Evolutionary conservation across 2,329 filamentous ascomycete genomes (phyloP).

Genomic region (Podosphaera leucotricha): DNA sequence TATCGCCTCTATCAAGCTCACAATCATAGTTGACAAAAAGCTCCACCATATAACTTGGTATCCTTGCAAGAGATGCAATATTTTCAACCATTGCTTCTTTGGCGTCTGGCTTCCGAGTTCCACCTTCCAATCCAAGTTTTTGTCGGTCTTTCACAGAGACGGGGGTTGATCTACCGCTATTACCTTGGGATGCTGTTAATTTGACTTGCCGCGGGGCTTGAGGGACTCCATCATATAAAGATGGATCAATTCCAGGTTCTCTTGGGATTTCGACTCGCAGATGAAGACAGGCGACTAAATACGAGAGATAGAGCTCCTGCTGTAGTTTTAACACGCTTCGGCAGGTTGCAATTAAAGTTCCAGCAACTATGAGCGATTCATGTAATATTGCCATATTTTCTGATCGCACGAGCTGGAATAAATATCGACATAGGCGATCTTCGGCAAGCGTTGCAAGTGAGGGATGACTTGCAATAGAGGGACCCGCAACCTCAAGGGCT

Average conservation of each 20-base stretch:
- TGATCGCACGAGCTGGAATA: constrained; percentile 88
- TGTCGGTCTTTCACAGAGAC: constrained; percentile 82
- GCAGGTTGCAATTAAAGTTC: constrained; percentile 76
- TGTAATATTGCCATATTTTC: constrained; percentile 92
- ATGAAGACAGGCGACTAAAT: constrained; percentile 81
- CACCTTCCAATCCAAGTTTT: constrained; percentile 78
- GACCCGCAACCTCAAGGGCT: constrained; percentile 82
- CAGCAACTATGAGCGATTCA: constrained; percentile 76
- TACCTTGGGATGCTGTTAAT: constrained; percentile 44
- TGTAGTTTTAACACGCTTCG: constrained; percentile 79
- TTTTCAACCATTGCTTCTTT: constrained; percentile 97
- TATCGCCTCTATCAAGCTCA: constrained; percentile 68
- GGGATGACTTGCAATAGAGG: constrained; percentile 81
- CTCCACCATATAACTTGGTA: constrained; percentile 86
- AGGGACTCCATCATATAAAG: constrained; percentile 78
- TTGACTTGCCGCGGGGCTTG: constrained; percentile 76
- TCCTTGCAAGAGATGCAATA: constrained; percentile 71
- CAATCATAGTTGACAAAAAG: constrained; percentile 97
- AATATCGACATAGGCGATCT: constrained; percentile 75
- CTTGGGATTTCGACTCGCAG: constrained; percentile 83
- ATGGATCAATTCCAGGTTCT: constrained; percentile 74
- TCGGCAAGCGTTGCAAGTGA: constrained; percentile 71
- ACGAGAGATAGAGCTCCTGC: constrained; percentile 87
- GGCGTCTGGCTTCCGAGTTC: constrained; percentile 76
- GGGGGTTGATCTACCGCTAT: constrained; percentile 68